Evolutionary conservation across 2,329 filamentous ascomycete species (phyloP).

Genomic region (Colletotrichum sp.): DNA sequence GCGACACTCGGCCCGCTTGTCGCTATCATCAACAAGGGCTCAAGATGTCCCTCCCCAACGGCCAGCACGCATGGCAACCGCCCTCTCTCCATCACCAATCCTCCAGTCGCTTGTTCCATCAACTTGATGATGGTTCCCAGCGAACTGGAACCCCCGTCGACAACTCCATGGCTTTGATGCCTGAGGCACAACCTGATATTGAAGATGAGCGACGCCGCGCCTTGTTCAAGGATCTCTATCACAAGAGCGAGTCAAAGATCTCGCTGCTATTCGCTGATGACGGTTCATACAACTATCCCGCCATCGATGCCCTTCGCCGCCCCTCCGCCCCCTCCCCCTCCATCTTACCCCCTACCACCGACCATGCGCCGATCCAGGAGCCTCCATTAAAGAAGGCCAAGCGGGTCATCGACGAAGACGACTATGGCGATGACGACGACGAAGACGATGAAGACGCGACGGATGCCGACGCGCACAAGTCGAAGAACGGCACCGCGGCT

Average conservation of each 20-base stretch:
- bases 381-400: constrained; percentile 76
- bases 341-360: constrained; percentile 59
- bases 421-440: constrained; percentile 86
- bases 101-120: constrained; percentile 57
- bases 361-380: constrained; percentile 63
- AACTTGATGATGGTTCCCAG: constrained; percentile 63
- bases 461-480: constrained; percentile 59
- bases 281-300: constrained; percentile 55
- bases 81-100: constrained; percentile 55
- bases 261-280: constrained; percentile 72
- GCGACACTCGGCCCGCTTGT: constrained; percentile 54
- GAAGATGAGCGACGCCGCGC: constrained; percentile 75
- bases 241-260: constrained; percentile 77
- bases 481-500: constrained; percentile 53
- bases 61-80: constrained; percentile 69
- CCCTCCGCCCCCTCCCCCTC: constrained; percentile 42
- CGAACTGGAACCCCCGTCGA: constrained; percentile 58
- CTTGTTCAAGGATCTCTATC: constrained; percentile 79
- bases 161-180: constrained; percentile 55
- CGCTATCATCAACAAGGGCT: constrained; percentile 53
- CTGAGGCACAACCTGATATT: constrained; percentile 64
- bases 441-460: constrained; percentile 73
- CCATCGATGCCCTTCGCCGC: constrained; percentile 58
- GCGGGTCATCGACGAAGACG: constrained; percentile 81
- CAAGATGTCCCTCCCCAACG: constrained; percentile 71